Conservation (phyloP, 768 basidiomycete genomes). For the Tricholoma matsutake region DNA sequence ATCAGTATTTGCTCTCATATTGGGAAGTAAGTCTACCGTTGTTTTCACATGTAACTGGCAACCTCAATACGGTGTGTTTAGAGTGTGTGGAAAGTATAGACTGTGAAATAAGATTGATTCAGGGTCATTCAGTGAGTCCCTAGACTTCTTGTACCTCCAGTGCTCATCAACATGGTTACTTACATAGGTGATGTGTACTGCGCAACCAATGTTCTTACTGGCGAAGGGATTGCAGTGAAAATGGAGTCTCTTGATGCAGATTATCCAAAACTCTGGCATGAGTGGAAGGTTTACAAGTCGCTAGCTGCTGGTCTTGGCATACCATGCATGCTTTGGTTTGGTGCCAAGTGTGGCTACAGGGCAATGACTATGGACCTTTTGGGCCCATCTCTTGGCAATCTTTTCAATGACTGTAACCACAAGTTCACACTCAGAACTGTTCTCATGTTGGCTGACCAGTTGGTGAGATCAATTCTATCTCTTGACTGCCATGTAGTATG, state of each 20-base stretch:
- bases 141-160: too few relatives aligned
- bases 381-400: constrained; percentile 61
- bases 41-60: too few relatives aligned
- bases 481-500: constrained; percentile 18
- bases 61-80: too few relatives aligned
- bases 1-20: too few relatives aligned
- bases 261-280: constrained; percentile 80
- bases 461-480: constrained; percentile 54
- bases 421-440: constrained; percentile 90
- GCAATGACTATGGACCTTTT: constrained; percentile 72
- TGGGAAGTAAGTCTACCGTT: too few relatives aligned
- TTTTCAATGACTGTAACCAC: constrained; percentile 69
- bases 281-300: constrained; percentile 64
- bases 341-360: constrained; percentile 47
- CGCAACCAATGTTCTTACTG: constrained; percentile 78
- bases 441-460: constrained; percentile 91
- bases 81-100: too few relatives aligned
- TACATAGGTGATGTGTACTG: constrained; percentile 72
- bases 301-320: constrained; percentile 71
- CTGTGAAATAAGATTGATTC: too few relatives aligned
- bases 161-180: too few relatives aligned
- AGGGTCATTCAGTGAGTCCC: constrained; percentile 1
- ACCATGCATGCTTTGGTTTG: constrained; percentile 71
- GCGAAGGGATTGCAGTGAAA: constrained; percentile 83
- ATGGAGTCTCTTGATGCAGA: constrained; percentile 41